Base-by-base conservation (phyloP, 2,329 filamentous ascomycete genomes). In the Nannizzia gypsea region DNA sequence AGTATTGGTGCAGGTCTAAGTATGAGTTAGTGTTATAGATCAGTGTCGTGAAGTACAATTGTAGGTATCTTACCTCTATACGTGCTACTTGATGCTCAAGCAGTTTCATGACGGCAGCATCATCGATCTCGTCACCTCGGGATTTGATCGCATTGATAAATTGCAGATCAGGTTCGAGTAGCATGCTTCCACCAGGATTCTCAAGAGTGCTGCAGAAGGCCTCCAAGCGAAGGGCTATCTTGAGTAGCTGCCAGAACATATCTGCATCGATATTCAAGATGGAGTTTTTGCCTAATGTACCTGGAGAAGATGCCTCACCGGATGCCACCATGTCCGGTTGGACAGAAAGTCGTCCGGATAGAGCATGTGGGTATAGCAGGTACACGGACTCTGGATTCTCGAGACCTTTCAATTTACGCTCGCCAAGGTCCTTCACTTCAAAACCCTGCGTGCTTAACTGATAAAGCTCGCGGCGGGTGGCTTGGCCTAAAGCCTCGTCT, bases 361-460 rank as follows among this genome's bases (percentile, higher is more conserved):
- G 82, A 0, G 87, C 83, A 71, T 96, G 90, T 1, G 93, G 92
- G 71, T 96, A 99, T 71, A 99, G 88, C 61, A 95, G 85, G 74
- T 96, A 97, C 66, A 99, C 87, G 62, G 90, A 87, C 72, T 99
- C 93, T 0, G 93, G 92, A 70, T 99, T 99, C 74, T 99, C 93
- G 11, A 99, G 84, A 31, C 93, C 93, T 75, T 99, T 99, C 60
- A 99, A 80, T 70, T 96, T 96, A 66, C 87, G 87, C 73, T 97
- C 91, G 56, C 93, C 93, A 71, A 96, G 87, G 68, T 96, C 91
- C 73, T 96, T 96, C 69, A 97, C 90, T 71, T 96, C 90, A 69
- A 97, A 99, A 6, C 93, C 93, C 73, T 95, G 90, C 55, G 86
- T 90, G 66, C 86, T 93, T 26, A 99, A 81, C 28, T 89, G 88